These are phyloP conservation scores for Cladosporium sp. DNA, from an alignment of 2,329 filamentous ascomycete species.

Conservation along the genomic window DNA sequence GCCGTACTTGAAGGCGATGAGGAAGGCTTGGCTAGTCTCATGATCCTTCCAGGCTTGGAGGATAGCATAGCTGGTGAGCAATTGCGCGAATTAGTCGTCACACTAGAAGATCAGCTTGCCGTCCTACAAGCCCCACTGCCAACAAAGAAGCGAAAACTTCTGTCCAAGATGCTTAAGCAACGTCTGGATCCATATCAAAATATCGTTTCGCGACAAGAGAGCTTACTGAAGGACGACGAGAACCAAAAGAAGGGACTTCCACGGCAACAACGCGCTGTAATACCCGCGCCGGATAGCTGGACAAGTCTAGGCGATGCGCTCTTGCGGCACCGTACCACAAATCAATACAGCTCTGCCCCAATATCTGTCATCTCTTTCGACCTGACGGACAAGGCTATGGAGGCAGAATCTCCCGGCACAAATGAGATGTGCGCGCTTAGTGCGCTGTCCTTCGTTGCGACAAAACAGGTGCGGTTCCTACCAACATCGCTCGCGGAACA, in stretches of 20 bases:
- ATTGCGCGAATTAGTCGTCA: conserved; percentile 45
- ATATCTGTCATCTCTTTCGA: conserved; percentile 27
- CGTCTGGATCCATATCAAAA: conserved; percentile 52
- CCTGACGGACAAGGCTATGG: conserved; percentile 1
- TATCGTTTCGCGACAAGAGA: conserved; percentile 26
- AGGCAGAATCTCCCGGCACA: not conserved
- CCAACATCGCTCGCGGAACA: conserved; percentile 23
- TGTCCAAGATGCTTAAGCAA: conserved; percentile 50
- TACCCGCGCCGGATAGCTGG: conserved; percentile 29
- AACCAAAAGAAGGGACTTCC: not conserved
- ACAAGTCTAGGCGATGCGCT: conserved; percentile 30
- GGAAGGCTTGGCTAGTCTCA: conserved; percentile 49
- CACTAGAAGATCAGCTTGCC: conserved; percentile 54
- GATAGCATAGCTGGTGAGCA: conserved; percentile 52
- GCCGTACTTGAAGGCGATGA: conserved; percentile 60
- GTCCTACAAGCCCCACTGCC: conserved; percentile 48
- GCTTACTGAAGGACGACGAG: conserved; percentile 11
- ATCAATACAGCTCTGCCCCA: conserved; percentile 25
- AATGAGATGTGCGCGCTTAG: not conserved
- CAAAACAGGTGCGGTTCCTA: not conserved
- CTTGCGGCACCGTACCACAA: conserved; percentile 24
- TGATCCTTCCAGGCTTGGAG: conserved; percentile 56
- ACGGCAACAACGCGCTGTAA: conserved; percentile 17
- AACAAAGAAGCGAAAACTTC: conserved; percentile 45
- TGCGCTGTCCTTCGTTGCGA: not conserved